A percentile compares a stretch with the other conserved stretches of the same genome.
These are phyloP conservation scores for Cicer pinnatifidum DNA, from an alignment of 306 rosid species.

Conservation along the genomic window DNA sequence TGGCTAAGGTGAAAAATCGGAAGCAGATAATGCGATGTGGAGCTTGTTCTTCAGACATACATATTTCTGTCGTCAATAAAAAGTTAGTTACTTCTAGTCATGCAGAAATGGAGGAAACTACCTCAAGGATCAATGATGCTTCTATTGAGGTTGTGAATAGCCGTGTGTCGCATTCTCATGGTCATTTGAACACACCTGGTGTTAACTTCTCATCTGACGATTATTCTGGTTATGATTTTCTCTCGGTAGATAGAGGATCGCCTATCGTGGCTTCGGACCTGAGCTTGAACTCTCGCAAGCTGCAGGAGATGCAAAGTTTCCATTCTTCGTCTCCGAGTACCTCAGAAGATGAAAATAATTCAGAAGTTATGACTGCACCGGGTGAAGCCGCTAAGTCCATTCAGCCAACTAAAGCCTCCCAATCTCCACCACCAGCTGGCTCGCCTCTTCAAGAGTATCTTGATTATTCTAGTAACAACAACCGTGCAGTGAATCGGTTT, in stretches of 20 bases:
- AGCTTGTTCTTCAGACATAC: conserved; percentile 74
- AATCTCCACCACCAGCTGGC: conserved; percentile 71
- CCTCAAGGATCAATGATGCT: conserved; percentile 46
- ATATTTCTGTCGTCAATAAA: conserved; percentile 57
- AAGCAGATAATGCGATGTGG: conserved; percentile 80
- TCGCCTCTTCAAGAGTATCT: conserved; percentile 80
- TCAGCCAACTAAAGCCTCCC: conserved; percentile 52
- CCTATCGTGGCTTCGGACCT: conserved; percentile 51
- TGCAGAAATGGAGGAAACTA: conserved; percentile 49
- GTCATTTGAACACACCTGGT: conserved; percentile 51
- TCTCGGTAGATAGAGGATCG: conserved; percentile 76
- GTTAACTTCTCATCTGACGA: conserved; percentile 87
- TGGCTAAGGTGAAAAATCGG: conserved; percentile 49
- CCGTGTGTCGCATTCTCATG: conserved; percentile 47
- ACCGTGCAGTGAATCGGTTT: conserved; percentile 57
- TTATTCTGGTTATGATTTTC: conserved; percentile 88
- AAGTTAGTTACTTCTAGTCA: conserved; percentile 66
- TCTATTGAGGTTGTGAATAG: conserved; percentile 50
- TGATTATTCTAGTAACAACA: conserved; percentile 64
- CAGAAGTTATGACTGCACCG: conserved; percentile 55
- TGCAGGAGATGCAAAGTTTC: conserved; percentile 69
- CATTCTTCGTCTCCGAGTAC: conserved; percentile 74
- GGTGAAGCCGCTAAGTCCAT: conserved; percentile 52
- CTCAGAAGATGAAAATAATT: conserved; percentile 79
- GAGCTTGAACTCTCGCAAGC: conserved; percentile 58